Base-by-base conservation (phyloP, 164 flowering plant genomes). In the Annona squamosa region DNA sequence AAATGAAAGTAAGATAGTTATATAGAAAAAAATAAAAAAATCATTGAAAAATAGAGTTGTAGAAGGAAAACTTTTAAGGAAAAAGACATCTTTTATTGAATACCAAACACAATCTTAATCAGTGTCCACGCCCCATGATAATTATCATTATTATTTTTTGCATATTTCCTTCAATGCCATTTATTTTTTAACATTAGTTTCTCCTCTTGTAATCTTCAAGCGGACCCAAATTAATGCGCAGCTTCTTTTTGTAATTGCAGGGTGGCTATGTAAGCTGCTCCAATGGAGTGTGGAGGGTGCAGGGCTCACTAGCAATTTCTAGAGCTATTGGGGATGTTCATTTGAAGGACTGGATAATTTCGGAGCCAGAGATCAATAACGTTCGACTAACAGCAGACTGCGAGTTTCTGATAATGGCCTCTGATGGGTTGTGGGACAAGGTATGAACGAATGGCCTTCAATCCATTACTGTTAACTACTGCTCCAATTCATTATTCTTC, bases 361-460 rank as follows among this genome's bases (percentile, higher is more conserved):
- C 88, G 2, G 87, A 87, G 48, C 90, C 92, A 1, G 90, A 89
- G 19, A 82, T 66, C 7, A 63, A 43, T 46, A 76, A 18, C 42
- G 64, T 87, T 52, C 69, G 1, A 3, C 47, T 87, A 17, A 78
- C 81, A 44, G 18, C 88, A 0, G 90, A 86, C 48, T 82, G 78
- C 10, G 81, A 89, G 65, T 89, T 86, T 72, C 73, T 89, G 68
- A 79, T 89, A 2, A 5, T 89, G 63, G 92, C 90, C 19, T 84
- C 92, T 52, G 92, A 89, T 82, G 92, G 92, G 6, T 70, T 89
- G 66, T 89, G 92, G 92, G 86, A 86, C 52, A 83, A 86, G 90
- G 93, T 87, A 81, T 48, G 67, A 46, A 26, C 37, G 37, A 26
- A 26, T 26, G 37, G 37, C n/a, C 19, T 26, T 26, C 37, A 26